Percentiles rank a stretch among this genome's conserved stretches.
These are phyloP conservation scores for Penicillium roqueforti DNA, from an alignment of 495 filamentous ascomycete genomes.

Conservation along the genomic window DNA sequence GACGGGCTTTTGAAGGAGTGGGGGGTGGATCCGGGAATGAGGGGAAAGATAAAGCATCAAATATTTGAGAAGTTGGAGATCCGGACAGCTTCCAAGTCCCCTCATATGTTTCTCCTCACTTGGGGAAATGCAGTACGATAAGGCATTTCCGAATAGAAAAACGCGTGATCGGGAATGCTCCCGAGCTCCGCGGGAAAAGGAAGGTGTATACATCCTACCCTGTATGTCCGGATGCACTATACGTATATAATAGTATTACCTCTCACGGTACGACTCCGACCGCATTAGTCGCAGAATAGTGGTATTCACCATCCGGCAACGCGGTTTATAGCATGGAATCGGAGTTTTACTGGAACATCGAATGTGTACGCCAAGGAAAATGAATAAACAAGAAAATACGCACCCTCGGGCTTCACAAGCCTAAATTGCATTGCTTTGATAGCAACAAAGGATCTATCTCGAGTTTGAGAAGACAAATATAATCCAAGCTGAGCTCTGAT, in stretches of 20 bases:
- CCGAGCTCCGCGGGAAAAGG: conserved; percentile 1
- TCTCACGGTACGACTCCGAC: no score
- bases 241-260: no score
- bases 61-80: conserved; percentile 3
- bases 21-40: conserved; percentile 21
- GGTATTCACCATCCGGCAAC: background rate
- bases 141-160: conserved; percentile 8
- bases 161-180: conserved; percentile 4
- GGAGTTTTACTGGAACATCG: no score
- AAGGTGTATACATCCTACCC: no score
- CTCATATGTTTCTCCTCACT: conserved; percentile 1
- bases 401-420: background rate
- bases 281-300: background rate
- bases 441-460: background rate
- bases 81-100: conserved; percentile 1
- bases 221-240: background rate
- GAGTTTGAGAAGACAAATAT: background rate
- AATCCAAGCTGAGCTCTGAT: background rate
- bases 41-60: conserved; percentile 13
- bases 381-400: background rate
- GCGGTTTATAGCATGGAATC: background rate
- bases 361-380: background rate
- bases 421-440: background rate
- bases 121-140: background rate
- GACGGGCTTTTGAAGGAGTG: conserved; percentile 21